Conservation (phyloP, 2,329 filamentous ascomycete genomes). For the Cladophialophora immunda region DNA sequence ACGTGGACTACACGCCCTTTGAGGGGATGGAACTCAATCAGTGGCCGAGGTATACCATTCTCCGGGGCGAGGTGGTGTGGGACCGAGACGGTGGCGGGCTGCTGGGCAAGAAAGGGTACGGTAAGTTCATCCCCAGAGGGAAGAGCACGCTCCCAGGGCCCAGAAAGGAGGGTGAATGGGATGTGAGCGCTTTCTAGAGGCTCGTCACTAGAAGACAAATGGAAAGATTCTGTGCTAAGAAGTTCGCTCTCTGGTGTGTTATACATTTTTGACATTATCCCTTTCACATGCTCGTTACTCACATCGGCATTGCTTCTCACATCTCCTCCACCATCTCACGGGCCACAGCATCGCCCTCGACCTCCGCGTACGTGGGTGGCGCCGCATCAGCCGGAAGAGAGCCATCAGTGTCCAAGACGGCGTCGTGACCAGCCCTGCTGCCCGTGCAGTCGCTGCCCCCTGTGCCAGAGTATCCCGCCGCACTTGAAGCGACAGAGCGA, state of each 20-base stretch:
- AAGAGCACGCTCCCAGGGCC: slow-evolving; percentile 48
- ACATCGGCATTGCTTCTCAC: neutral
- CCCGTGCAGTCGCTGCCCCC: neutral
- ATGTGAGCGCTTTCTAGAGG: slow-evolving; percentile 34
- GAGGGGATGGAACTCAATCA: slow-evolving; percentile 65
- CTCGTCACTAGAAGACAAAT: neutral
- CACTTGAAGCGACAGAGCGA: no score
- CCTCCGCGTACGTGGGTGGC: slow-evolving; percentile 4
- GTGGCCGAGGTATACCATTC: slow-evolving; percentile 69
- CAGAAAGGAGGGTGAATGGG: slow-evolving; percentile 44
- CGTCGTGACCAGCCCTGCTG: neutral
- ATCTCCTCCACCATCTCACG: neutral
- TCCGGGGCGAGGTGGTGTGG: slow-evolving; percentile 66
- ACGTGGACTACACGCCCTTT: slow-evolving; percentile 70
- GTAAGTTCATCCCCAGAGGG: slow-evolving; percentile 59
- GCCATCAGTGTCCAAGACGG: neutral
- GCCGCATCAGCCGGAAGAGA: neutral
- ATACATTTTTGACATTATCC: neutral
- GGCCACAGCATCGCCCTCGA: neutral
- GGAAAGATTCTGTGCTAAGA: neutral
- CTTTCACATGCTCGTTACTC: neutral
- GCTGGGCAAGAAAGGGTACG: slow-evolving; percentile 58
- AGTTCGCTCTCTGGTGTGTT: neutral
- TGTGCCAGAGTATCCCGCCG: no score
- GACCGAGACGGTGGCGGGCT: slow-evolving; percentile 61